A percentile compares a stretch with the other conserved stretches of the same genome.
Evolutionary conservation across 768 basidiomycete genomes (phyloP).

Genomic region (Tylopilus rubrobrunneus): DNA sequence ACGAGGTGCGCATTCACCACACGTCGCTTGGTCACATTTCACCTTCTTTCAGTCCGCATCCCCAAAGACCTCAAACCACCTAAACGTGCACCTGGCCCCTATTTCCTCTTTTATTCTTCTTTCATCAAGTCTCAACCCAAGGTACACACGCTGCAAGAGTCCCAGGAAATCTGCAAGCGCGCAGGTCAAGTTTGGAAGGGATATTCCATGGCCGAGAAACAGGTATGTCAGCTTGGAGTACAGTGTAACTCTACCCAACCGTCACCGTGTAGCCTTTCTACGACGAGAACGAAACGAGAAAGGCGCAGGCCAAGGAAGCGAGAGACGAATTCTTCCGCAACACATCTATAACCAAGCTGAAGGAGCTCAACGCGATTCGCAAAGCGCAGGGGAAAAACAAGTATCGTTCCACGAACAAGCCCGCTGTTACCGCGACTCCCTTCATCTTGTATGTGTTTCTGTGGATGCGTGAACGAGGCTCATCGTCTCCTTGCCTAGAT

Average conservation of each 20-base stretch:
- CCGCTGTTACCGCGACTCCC: slow-evolving; percentile 5
- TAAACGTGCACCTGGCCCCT: slow-evolving; percentile 25
- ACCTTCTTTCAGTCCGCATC: slow-evolving; percentile 13
- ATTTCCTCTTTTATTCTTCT: slow-evolving; percentile 23
- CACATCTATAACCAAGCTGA: slow-evolving; percentile 17
- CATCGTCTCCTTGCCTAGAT: slow-evolving; percentile 12
- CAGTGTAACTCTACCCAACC: too few relatives aligned
- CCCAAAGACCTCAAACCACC: slow-evolving; percentile 23
- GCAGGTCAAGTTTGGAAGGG: slow-evolving; percentile 29
- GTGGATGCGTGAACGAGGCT: not conserved
- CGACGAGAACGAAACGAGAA: slow-evolving; percentile 17
- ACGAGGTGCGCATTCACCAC: slow-evolving; percentile 11
- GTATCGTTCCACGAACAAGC: slow-evolving; percentile 2
- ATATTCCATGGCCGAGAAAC: slow-evolving; percentile 33
- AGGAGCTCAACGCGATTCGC: slow-evolving; percentile 32
- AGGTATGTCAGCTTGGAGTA: slow-evolving; percentile 22
- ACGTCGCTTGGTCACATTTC: not conserved
- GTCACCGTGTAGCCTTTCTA: slow-evolving; percentile 22
- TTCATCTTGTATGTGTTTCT: slow-evolving; percentile 24
- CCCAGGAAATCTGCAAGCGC: slow-evolving; percentile 12
- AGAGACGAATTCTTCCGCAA: slow-evolving; percentile 28
- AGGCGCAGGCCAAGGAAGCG: slow-evolving; percentile 17
- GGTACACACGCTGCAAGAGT: not conserved
- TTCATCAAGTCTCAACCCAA: slow-evolving; percentile 5
- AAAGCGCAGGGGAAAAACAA: slow-evolving; percentile 23